Evolutionary conservation across 2,329 filamentous ascomycete genomes (phyloP), one percentile per base, ranked within the genome.

Genomic region (Magnaporthiopsis incrustans): DNA sequence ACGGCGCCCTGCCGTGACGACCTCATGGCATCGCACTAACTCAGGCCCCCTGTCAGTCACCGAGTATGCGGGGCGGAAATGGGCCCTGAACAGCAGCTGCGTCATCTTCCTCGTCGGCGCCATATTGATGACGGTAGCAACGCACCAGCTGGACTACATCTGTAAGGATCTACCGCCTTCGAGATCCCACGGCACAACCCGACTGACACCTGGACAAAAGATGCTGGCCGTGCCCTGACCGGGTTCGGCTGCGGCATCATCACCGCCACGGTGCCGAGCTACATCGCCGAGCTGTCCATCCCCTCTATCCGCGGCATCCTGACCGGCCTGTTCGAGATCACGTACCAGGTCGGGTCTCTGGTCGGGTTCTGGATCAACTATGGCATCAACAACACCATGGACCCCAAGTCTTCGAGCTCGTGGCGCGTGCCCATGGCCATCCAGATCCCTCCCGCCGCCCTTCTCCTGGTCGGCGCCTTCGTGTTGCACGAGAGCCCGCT

Each of bases 211-310:
- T 26, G 25, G 30, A 6, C 35, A 75, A 12, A 84, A 87, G 84
- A 85, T 81, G 70, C 78, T 79, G 64, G 86, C 0, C 82, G 86
- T 14, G 82, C 83, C 66, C 74, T 86, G 44, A 84, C 81, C 1
- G 84, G 84, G 1, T 79, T 83, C 70, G 84, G 82, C 26, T 79
- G 84, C 59, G 84, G 83, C n/a, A 72, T 83, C 57, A 78, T 85
- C 69, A 82, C 79, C 11, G 84, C 83, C 69, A 83, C 81, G 7
- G 82, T 88, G 3, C 86, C 85, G 3, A 80, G 85, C 44, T 89
- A 89, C 70, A 85, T 87, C 65, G 82, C 85, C 12, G 86, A 89
- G 70, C 81, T 84, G 63, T 84, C 85, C 0, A 79, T 84, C 68
- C 79, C 85, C 0, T 81, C 81, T 2, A 85, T 81, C 63, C 80